Evolutionary conservation across 2,329 filamentous ascomycete species (phyloP).

Genomic region (Pseudogymnoascus sp.): DNA sequence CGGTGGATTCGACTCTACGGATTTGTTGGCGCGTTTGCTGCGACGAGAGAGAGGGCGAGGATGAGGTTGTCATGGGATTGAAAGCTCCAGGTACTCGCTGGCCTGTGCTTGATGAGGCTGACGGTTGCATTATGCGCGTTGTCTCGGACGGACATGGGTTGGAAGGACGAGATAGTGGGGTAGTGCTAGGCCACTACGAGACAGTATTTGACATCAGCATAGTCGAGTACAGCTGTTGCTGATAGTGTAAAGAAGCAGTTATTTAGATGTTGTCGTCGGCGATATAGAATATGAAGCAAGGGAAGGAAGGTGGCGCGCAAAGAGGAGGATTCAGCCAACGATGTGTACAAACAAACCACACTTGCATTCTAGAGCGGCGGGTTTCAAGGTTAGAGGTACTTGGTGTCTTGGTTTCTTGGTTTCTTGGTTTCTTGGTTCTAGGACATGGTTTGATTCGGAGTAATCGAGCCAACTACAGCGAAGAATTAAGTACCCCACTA

Average conservation of each 20-base stretch:
- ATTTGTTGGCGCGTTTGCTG: conserved; percentile 6
- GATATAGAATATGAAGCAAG: neutral
- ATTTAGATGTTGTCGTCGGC: neutral
- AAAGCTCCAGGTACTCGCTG: conserved; percentile 11
- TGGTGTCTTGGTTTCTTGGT: neutral
- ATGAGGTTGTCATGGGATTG: conserved; percentile 7
- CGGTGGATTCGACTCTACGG: conserved; percentile 10
- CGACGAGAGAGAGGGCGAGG: neutral
- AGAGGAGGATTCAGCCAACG: neutral
- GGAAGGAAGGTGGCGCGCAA: neutral
- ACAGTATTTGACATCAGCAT: neutral
- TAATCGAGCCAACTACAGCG: neutral
- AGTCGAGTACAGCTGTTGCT: neutral
- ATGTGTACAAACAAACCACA: neutral
- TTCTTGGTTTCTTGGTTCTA: neutral
- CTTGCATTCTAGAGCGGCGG: neutral
- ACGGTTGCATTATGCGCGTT: conserved; percentile 10
- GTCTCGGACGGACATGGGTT: conserved; percentile 4
- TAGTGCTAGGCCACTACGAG: conserved; percentile 3
- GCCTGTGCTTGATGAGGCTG: conserved; percentile 7
- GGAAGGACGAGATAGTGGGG: neutral
- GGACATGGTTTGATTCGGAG: neutral
- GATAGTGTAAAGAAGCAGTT: neutral
- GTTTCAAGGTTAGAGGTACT: neutral
- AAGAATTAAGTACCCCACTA: neutral